Evolutionary conservation across 352 stramenopile genomes (phyloP), one percentile per base, ranked within the genome.

Genomic region (Globisporangium takayamanum): DNA sequence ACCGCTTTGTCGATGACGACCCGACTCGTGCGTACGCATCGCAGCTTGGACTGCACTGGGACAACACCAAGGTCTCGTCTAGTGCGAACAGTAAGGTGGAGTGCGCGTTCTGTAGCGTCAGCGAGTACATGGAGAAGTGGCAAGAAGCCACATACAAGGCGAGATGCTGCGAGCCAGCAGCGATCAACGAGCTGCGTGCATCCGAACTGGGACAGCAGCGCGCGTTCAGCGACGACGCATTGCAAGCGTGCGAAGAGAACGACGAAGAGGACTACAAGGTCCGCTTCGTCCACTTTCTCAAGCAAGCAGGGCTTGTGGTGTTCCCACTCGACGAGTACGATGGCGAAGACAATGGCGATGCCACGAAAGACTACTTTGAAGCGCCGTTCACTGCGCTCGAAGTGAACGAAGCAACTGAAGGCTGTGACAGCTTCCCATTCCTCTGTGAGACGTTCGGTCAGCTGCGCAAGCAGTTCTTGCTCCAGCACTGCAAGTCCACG

Each of bases 1-100:
- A 60, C 72, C 16, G 65, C 65, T 57, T 57, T 20, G 25, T 25
- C 20, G 37, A 50, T 5, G 18, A 26, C 18, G 45, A 59, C 39
- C 25, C 22, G n/a, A 8, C 14, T 16, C 14, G 41, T 11, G 16
- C 39, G 2, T 33, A 14, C 15, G 25, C 37, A 15, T 42, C 53
- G 3, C 15, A n/a, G 15, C 26, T 57, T 26, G 39, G 39, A 28
- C 25, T 30, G 39, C 53, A 57, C 26, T 57, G 53, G 53, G 53
- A 57, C 15, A 49, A 50, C 16, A 20, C 15, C 20, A 37, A 22
- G 15, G 22, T 22, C 14, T 57, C 4, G 39, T 33, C 6, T 22
- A 22, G 22, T 22, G 22, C 22, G 22, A n/a, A 26, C 16, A 22
- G 39, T 6, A 30, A 18, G 5, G 5, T 11, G 2, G 42, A 26